Evolutionary conservation across 140 eudicot genomes (phyloP).

Genomic region (Oenanthe javanica): DNA sequence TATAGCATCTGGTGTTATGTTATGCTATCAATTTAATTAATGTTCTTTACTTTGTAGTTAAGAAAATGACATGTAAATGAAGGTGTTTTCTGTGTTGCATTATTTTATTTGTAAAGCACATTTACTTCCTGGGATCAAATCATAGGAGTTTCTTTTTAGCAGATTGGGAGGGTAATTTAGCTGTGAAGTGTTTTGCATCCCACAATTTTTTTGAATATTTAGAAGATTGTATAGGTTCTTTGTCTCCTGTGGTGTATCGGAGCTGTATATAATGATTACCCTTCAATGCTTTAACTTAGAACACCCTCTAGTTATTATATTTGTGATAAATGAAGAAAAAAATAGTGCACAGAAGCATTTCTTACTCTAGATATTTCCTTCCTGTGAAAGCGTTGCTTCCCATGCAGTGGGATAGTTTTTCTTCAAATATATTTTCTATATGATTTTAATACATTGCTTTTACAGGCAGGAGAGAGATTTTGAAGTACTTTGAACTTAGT

Average conservation of each 20-base stretch:
- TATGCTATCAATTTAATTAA: background rate
- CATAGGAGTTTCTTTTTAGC: background rate
- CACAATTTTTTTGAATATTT: background rate
- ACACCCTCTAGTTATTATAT: background rate
- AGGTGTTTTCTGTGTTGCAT: conserved; percentile 9
- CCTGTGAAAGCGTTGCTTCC: background rate
- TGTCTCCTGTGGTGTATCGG: background rate
- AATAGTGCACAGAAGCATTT: background rate
- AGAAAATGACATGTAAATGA: conserved; percentile 3
- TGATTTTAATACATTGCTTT: conserved; percentile 10
- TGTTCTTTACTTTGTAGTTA: conserved; percentile 15
- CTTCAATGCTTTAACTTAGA: background rate
- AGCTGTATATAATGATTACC: background rate
- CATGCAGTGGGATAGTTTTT: background rate
- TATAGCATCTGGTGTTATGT: conserved; percentile 14
- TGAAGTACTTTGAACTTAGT: conserved; percentile 2
- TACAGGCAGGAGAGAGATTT: background rate
- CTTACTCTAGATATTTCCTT: background rate
- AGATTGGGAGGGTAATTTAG: background rate
- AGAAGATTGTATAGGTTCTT: background rate
- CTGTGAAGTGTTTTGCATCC: conserved; percentile 3
- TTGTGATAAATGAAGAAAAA: background rate
- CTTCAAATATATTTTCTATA: background rate
- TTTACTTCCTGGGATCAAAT: background rate
- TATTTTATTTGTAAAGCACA: background rate